phyloP scores from a whole-genome alignment of 2,329 filamentous ascomycete genomes.

The Pestalotiopsis sp. region DNA sequence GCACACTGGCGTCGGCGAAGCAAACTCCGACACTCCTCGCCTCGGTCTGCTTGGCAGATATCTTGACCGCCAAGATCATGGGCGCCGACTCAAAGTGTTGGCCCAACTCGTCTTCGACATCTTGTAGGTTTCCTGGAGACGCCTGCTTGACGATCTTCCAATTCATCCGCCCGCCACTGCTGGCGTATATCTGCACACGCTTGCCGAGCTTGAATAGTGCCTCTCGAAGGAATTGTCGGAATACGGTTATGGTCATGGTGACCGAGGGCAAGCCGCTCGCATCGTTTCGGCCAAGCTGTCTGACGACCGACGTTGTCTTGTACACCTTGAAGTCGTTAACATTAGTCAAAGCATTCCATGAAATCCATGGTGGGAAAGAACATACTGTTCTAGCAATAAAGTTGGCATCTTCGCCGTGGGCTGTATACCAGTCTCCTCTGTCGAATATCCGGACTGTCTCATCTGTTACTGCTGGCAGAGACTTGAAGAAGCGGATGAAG shows the following conservation, averaged over 20 bases:
- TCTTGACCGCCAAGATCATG: constrained; percentile 93
- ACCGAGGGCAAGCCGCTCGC: constrained; percentile 88
- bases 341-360: background rate
- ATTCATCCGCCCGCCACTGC: constrained; percentile 73
- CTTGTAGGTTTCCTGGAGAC: constrained; percentile 93
- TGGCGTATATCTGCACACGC: constrained; percentile 87
- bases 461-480: constrained; percentile 69
- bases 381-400: constrained; percentile 78
- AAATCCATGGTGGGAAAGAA: background rate
- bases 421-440: constrained; percentile 91
- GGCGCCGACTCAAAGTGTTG: constrained; percentile 85
- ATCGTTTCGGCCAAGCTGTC: constrained; percentile 83
- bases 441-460: constrained; percentile 91
- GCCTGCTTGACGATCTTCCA: constrained; percentile 94
- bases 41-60: constrained; percentile 84
- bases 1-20: constrained; percentile 94
- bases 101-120: constrained; percentile 93
- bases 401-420: constrained; percentile 82
- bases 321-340: constrained; percentile 64
- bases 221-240: constrained; percentile 92
- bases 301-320: constrained; percentile 94
- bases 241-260: constrained; percentile 93
- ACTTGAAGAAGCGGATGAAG: constrained; percentile 95
- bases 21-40: constrained; percentile 89
- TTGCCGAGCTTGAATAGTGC: constrained; percentile 90